phyloP scores from a whole-genome alignment of 2,329 filamentous ascomycete species.

The Diaporthe vexans region DNA sequence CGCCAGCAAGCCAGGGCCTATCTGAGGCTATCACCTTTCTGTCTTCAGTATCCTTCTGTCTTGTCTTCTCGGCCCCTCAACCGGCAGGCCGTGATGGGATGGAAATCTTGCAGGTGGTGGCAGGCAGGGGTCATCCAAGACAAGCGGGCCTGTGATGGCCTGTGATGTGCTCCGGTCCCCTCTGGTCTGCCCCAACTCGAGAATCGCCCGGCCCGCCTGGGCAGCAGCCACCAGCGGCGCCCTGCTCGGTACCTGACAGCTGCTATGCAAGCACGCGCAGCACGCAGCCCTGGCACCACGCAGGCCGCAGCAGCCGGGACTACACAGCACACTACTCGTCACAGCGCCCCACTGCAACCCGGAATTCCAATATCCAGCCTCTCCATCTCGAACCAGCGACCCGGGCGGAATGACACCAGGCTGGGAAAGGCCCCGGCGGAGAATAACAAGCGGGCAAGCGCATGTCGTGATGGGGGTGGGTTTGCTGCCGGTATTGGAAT shows the following conservation, averaged over 20 bases:
- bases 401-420: conserved; percentile 23
- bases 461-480: conserved; percentile 21
- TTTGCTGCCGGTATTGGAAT: conserved; percentile 31
- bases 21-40: neutral
- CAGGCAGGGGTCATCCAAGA: conserved; percentile 30
- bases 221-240: conserved; percentile 27
- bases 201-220: conserved; percentile 30
- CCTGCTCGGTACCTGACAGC: conserved; percentile 33
- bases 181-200: neutral
- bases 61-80: neutral
- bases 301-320: too few species aligned
- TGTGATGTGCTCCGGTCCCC: conserved; percentile 13
- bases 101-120: conserved; percentile 18
- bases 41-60: neutral
- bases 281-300: neutral
- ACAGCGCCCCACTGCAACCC: conserved; percentile 13
- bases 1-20: neutral
- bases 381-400: conserved; percentile 14
- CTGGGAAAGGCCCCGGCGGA: conserved; percentile 15
- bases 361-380: conserved; percentile 16
- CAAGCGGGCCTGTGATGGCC: conserved; percentile 23
- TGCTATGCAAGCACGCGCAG: conserved; percentile 25
- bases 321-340: neutral
- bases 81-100: neutral
- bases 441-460: conserved; percentile 6